Evolutionary conservation across 1,139 yeast genomes (phyloP), one percentile per base, ranked within the genome.

Genomic region (Pichia norvegensis): DNA sequence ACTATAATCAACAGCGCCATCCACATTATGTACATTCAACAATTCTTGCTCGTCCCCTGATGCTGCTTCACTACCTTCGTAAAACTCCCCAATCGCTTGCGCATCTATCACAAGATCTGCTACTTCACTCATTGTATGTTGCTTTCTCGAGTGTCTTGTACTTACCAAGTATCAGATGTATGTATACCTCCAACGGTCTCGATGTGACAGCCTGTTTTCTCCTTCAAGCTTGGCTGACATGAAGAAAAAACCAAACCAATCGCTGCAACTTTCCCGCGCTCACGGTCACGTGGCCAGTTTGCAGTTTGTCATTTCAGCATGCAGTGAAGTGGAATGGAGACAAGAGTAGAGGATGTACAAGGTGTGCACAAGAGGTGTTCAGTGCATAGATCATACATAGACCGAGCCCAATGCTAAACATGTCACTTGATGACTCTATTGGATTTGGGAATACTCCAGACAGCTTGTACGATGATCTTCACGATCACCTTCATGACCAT

Each of bases 381-480:
- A n/a, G n/a, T n/a, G n/a, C n/a, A n/a, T n/a, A n/a, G n/a, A n/a
- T n/a, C n/a, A n/a, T n/a, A n/a, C n/a, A n/a, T n/a, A n/a, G n/a
- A n/a, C n/a, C n/a, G n/a, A n/a, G n/a, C n/a, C n/a, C n/a, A n/a
- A n/a, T n/a, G n/a, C n/a, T n/a, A n/a, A 27, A 3, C n/a, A 48
- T 48, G 51, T 48, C 51, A 2, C 17, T 44, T 4, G 51, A 46
- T 11, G 49, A 43, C 17, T 41, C 38, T 29, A 5, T 46, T 8
- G 31, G 47, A 10, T 45, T 41, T 17, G 29, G 16, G 13, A 38
- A 39, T 21, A 48, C 51, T 11, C 51, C 51, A 4, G 63, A 60
- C 35, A 54, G 57, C 41, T 61, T 56, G 47, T 57, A 47, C 52
- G 31, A 43, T 19, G 61, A 56, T 39, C 58, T 56, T 14, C 45